Percentiles rank a stretch among this genome's conserved stretches.
These are phyloP conservation scores for Nicotiana tomentosiformis DNA, from an alignment of 257 asterid species.

Conservation along the genomic window DNA sequence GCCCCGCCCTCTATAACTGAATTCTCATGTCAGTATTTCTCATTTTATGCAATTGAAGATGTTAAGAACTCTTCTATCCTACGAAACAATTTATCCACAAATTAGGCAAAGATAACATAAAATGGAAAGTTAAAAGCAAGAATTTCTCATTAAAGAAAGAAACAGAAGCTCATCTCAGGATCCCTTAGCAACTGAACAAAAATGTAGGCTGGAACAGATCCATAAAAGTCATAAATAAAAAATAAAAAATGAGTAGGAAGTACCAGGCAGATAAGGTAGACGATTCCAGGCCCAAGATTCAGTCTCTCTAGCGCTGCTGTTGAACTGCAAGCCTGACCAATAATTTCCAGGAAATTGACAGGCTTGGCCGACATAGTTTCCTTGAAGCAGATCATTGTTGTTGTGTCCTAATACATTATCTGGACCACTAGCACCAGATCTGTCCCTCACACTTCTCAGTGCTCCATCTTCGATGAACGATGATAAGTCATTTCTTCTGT, in stretches of 20 bases:
- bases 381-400: constrained; percentile 40
- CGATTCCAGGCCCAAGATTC: constrained; percentile 51
- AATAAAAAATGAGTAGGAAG: constrained; percentile 1
- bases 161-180: neutral
- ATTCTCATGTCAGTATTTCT: neutral
- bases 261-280: constrained; percentile 51
- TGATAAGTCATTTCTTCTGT: constrained; percentile 34
- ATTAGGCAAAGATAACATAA: neutral
- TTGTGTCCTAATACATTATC: constrained; percentile 40
- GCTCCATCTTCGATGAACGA: constrained; percentile 25
- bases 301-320: constrained; percentile 42
- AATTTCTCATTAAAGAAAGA: neutral
- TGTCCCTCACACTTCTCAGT: constrained; percentile 40
- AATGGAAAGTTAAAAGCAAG: neutral
- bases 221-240: neutral
- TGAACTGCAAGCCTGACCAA: constrained; percentile 56
- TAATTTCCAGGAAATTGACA: constrained; percentile 56
- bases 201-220: neutral
- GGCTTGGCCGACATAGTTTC: constrained; percentile 52
- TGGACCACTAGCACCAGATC: constrained; percentile 30
- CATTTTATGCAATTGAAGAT: neutral
- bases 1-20: neutral
- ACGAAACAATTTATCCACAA: neutral
- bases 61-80: neutral
- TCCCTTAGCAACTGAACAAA: neutral